Evolutionary conservation across 2,329 filamentous ascomycete genomes (phyloP), one percentile per base, ranked within the genome.

Genomic region (Sporothrix pseudoabietina): DNA sequence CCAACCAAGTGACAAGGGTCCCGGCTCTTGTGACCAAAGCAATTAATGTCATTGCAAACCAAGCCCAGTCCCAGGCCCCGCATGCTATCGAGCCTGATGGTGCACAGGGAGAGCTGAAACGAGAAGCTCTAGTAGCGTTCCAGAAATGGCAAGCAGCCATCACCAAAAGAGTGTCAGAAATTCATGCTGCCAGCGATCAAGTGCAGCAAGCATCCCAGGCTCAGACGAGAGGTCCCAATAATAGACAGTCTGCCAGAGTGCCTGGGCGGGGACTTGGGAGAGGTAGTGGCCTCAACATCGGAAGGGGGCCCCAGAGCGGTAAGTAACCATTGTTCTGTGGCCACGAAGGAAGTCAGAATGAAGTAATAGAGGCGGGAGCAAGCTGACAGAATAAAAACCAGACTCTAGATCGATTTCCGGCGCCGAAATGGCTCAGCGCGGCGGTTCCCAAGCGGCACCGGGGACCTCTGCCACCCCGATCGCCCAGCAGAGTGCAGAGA

Each of bases 111-210:
- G 90, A 93, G 77, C 82, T 94, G 77, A 94, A 90, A 82, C 89
- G 87, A 75, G 90, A 91, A 71, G 87, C 90, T 1, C 80, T 97
- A 5, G 83, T 86, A 7, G 90, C 91, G 79, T 97, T 95, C 79
- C 89, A 92, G 73, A 91, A 93, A 76, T 98, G 95, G 95, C 88
- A 93, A 77, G 86, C 89, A 6, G 84, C 85, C 14, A 88, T 97
- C 10, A 83, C 93, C 55, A 86, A 88, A 73, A 88, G 94, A 16
- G 84, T 97, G 32, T 88, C 89, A 22, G 91, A 96, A 49, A 86
- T 94, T 22, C 85, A 87, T 57, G 84, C 88, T 75, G 80, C 84
- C 41, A 85, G 83, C 71, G 85, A 87, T 73, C 76, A 77, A 71
- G 79, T 75, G 74, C 77, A 41, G 74, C 79, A 73, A 74, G 55